Base-by-base conservation (phyloP, 208 protist species). In the Eutreptiella sp. region DNA sequence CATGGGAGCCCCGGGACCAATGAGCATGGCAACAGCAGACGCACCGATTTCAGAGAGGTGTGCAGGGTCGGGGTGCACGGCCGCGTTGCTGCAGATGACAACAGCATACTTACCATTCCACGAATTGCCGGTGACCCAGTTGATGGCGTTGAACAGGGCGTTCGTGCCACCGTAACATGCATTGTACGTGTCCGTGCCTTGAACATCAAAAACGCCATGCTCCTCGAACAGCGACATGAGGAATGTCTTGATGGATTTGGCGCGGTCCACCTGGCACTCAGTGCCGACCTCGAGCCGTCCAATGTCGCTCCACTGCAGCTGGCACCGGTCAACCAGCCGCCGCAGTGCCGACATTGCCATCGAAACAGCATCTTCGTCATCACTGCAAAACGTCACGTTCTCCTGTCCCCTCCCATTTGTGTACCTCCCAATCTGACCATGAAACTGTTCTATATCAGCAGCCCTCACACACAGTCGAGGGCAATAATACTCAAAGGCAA, bases 151-250 rank as follows among this genome's bases (percentile, higher is more conserved):
- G 39, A 93, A 80, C 1, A 94, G 64, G 0, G 87, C 81, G 21
- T 63, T 60, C 14, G 88, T 94, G 39, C 85, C 88, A 27, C 87
- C 88, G 63, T 94, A 94, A 61, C 88, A 94, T 0, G 88, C 88
- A 41, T 94, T 90, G 36, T 75, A 87, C 7, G 63, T 80, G 38
- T 91, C 81, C 16, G 89, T 70, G 47, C 88, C 84, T 38, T 78
- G 63, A 19, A 81, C 43, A 35, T 66, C 38, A 1, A 52, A 59
- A 9, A 16, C 47, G 41, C 58, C 2, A 16, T 16, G n/a, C 23
- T 4, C 52, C 3, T 24, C 50, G 55, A 92, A 91, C 3, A 92
- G 60, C 43, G 80, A 65, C 81, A 92, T 87, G 1, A 94, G 47
- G 16, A 68, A 55, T 4, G 85, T 79, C 62, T 94, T 94, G 14